Evolutionary conservation across 2,329 filamentous ascomycete genomes (phyloP).

Genomic region (Xylariomycetidae sp.): DNA sequence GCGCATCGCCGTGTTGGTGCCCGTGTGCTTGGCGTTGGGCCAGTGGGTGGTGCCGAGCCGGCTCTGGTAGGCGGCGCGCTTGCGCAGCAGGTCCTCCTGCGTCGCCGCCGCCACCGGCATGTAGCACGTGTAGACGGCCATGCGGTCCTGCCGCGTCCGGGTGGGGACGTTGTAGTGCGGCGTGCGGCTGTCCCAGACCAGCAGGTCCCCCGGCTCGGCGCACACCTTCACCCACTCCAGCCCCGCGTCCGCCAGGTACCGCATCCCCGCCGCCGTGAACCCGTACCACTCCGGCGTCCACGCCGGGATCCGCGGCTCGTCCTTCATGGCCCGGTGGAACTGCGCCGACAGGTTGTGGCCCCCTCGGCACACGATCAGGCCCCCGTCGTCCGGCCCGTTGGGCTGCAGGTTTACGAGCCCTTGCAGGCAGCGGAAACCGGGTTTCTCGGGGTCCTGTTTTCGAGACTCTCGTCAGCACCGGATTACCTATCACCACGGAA

Average conservation of each 20-base stretch:
- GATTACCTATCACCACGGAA: background rate
- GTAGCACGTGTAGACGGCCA: slow-evolving; percentile 1
- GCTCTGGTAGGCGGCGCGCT: background rate
- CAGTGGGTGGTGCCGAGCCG: background rate
- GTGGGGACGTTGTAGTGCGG: slow-evolving; percentile 31
- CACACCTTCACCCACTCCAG: slow-evolving; percentile 26
- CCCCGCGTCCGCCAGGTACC: slow-evolving; percentile 28
- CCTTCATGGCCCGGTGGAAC: slow-evolving; percentile 21
- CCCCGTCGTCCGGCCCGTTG: slow-evolving; percentile 24
- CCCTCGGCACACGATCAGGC: slow-evolving; percentile 29
- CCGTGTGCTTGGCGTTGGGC: slow-evolving; percentile 1
- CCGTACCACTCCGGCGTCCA: slow-evolving; percentile 24
- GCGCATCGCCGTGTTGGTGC: background rate
- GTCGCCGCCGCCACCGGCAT: slow-evolving; percentile 1
- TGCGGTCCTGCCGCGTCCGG: background rate
- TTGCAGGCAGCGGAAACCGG: slow-evolving; percentile 24
- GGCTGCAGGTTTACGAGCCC: slow-evolving; percentile 24
- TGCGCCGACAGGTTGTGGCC: slow-evolving; percentile 24
- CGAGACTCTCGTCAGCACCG: background rate
- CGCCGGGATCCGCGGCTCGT: background rate
- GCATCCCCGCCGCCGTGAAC: slow-evolving; percentile 24
- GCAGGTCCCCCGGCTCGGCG: slow-evolving; percentile 30
- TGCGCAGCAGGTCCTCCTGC: slow-evolving; percentile 1
- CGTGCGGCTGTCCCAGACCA: slow-evolving; percentile 32
- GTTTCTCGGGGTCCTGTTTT: slow-evolving; percentile 18